Evolutionary conservation across 305 asterid genomes (phyloP).

Genomic region (Petunia hybrid): DNA sequence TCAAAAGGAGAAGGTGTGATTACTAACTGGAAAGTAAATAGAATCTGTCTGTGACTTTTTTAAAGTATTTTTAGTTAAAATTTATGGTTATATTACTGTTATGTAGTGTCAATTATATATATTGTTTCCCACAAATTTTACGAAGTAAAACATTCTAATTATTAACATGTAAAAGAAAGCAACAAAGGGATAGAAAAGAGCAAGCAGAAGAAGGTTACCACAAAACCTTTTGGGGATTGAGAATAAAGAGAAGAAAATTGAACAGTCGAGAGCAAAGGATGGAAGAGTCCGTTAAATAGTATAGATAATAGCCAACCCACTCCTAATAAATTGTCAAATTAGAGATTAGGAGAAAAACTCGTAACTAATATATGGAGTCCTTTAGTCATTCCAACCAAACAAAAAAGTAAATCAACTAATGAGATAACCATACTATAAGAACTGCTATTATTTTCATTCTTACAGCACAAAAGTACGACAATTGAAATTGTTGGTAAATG

Average conservation of each 20-base stretch:
- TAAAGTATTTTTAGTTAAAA: not conserved
- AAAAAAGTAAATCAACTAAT: no score
- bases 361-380: no score
- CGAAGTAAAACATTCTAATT: not conserved
- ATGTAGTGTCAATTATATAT: not conserved
- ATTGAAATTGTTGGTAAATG: no score
- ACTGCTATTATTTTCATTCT: no score
- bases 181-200: not conserved
- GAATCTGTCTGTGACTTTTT: no score
- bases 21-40: no score
- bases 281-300: conserved; percentile 9
- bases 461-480: no score
- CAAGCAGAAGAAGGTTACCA: not conserved
- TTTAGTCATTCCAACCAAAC: no score
- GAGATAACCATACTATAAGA: no score
- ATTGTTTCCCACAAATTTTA: not conserved
- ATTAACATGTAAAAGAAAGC: not conserved
- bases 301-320: not conserved
- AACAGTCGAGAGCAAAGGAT: not conserved
- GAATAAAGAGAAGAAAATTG: not conserved
- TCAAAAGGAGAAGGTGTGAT: no score
- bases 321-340: conserved; percentile 7
- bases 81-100: not conserved
- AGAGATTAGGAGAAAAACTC: conserved; percentile 25
- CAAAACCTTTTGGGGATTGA: not conserved